Percentiles rank a stretch among this genome's conserved stretches.
Conservation (phyloP, 805 yeast species). For the Hemisphaericaspora nanyangensis region DNA sequence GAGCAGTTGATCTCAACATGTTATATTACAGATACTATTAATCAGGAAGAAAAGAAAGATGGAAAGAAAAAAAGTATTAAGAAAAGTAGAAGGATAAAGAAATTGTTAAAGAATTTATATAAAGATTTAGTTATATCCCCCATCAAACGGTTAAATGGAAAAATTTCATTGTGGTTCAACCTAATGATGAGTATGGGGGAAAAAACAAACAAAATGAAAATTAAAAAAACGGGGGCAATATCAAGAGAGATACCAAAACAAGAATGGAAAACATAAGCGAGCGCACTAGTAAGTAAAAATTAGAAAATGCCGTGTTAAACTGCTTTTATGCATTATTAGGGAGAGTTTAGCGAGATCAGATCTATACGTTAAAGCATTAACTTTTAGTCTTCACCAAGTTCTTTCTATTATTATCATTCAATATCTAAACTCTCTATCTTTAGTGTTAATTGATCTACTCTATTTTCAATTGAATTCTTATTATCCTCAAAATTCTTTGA, state of each 20-base stretch:
- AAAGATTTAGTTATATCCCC: no score
- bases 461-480: constrained; percentile 14
- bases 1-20: constrained; percentile 21
- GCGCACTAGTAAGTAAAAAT: background rate
- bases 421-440: constrained; percentile 2
- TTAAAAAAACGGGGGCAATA: no score
- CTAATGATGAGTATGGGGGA: background rate
- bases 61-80: background rate
- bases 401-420: background rate
- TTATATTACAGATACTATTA: no score
- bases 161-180: no score
- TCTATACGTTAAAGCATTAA: no score
- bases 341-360: background rate
- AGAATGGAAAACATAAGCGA: background rate
- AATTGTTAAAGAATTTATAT: no score
- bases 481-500: constrained; percentile 20
- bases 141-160: background rate
- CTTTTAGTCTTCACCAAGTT: background rate
- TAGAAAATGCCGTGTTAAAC: background rate
- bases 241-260: no score
- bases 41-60: no score
- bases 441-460: constrained; percentile 13
- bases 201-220: no score
- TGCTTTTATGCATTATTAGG: no score
- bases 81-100: background rate